A percentile compares a stretch with the other conserved stretches of the same genome.
These are phyloP conservation scores for Rhazya stricta DNA, from an alignment of 257 asterid species.

Conservation along the genomic window DNA sequence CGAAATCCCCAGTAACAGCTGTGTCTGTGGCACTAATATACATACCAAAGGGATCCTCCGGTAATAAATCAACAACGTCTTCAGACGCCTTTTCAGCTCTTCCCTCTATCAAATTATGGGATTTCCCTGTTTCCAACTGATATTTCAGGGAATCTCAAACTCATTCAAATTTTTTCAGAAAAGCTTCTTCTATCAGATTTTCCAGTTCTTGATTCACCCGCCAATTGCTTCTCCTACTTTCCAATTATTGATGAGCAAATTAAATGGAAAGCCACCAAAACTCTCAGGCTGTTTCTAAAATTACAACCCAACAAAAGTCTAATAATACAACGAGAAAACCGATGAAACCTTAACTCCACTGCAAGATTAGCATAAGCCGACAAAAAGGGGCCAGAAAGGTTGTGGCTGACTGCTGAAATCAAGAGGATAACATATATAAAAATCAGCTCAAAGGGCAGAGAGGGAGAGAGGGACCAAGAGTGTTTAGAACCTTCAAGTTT, in stretches of 20 bases:
- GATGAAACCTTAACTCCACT: background rate
- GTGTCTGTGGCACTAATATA: constrained; percentile 33
- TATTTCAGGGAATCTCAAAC: constrained; percentile 22
- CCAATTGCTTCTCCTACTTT: constrained; percentile 32
- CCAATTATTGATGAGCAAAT: constrained; percentile 20
- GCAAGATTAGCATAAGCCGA: background rate
- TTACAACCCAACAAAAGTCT: background rate
- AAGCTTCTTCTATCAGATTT: too few relatives aligned
- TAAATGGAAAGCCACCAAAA: constrained; percentile 24
- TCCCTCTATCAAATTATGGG: constrained; percentile 9
- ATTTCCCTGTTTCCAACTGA: constrained; percentile 14
- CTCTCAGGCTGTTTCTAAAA: constrained; percentile 8
- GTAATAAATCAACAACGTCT: constrained; percentile 58
- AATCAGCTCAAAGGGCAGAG: too few relatives aligned
- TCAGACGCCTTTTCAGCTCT: constrained; percentile 30
- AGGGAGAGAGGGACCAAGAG: background rate
- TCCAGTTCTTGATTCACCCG: constrained; percentile 32
- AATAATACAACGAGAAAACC: constrained; percentile 2
- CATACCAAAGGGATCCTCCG: constrained; percentile 62
- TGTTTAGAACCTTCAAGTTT: too few relatives aligned
- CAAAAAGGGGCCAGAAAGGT: background rate
- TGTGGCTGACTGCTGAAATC: background rate
- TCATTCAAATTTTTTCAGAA: too few relatives aligned
- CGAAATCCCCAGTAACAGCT: constrained; percentile 40
- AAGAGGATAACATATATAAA: too few relatives aligned